Base-by-base conservation (phyloP, 768 basidiomycete species). In the Boletus reticulatus region DNA sequence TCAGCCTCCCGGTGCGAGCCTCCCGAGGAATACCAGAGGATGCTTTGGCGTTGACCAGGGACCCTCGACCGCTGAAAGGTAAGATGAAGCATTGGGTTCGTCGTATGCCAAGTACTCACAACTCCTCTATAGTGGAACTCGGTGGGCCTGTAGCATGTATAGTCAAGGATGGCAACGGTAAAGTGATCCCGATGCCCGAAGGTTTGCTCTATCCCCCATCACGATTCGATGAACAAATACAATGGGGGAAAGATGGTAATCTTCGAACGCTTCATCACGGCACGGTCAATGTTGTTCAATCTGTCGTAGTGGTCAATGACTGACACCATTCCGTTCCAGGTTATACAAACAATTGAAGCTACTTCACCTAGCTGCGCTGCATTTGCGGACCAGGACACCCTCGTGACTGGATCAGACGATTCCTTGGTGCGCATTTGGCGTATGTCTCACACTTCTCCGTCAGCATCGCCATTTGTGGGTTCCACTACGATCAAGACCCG, bases 391-490 rank as follows among this genome's bases (percentile, higher is more conserved):
- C 72, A 80, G 8, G 79, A 78, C 20, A 84, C 81, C 37, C 76
- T 97, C 14, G 83, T 91, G 16, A 94, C 93, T 1, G 93, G 92
- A 3, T 89, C 87, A 14, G 80, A 80, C 42, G 89, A 92, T 64
- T 84, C 87, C 56, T 87, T 85, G 11, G 84, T 97, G n/a, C 84
- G 91, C 5, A 72, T 94, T 29, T 97, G 94, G 94, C 85, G 78
- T 57, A 59, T 89, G 10, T 70, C 71, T 12, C 80, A 80, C 24
- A 69, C 55, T 20, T 45, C 53, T 54, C 43, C 42, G 20, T 43
- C 62, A 16, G 10, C 41, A 10, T 63, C 64, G 43, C 53, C 69
- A 24, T 67, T 64, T 57, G 42, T 55, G 45, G 57, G 70, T 19
- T 42, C 68, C 24, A 57, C 54, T 4, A 43, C 34, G 20, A 17